Conservation (phyloP, 1,139 yeast species). For the Lizanozyma gosingica region DNA sequence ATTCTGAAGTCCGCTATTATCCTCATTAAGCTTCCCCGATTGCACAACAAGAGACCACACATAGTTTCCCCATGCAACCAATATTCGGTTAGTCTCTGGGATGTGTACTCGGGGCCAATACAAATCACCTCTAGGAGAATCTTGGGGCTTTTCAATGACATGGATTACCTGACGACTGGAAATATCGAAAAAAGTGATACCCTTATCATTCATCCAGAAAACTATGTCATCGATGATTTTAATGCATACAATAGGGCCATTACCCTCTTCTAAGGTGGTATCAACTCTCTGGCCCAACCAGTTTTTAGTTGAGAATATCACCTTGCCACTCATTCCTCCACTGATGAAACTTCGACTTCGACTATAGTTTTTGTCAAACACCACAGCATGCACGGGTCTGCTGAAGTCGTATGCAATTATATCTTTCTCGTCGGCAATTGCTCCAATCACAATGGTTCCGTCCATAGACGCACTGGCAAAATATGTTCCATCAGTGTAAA, state of each 20-base stretch:
- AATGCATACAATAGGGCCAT: conserved; percentile 69
- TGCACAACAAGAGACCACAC: conserved; percentile 62
- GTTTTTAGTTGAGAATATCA: conserved; percentile 62
- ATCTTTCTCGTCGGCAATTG: conserved; percentile 53
- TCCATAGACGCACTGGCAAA: conserved; percentile 90
- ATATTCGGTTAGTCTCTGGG: conserved; percentile 58
- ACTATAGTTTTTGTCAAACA: conserved; percentile 62
- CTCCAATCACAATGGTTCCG: conserved; percentile 82
- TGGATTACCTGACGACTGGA: conserved; percentile 36
- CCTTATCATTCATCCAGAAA: conserved; percentile 81
- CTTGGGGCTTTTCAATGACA: conserved; percentile 48
- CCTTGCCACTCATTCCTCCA: conserved; percentile 89
- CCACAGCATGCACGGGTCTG: conserved; percentile 83
- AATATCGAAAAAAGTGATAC: conserved; percentile 54
- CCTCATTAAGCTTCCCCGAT: conserved; percentile 1
- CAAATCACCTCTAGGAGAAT: conserved; percentile 65
- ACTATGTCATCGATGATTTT: conserved; percentile 52
- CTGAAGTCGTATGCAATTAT: conserved; percentile 73
- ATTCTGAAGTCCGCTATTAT: not conserved
- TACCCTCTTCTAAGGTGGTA: conserved; percentile 46
- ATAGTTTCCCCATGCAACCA: conserved; percentile 78
- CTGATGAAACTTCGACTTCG: conserved; percentile 59
- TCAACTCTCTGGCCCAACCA: conserved; percentile 86
- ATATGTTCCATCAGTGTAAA: conserved; percentile 61
- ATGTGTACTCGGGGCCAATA: conserved; percentile 74